Conservation (phyloP, 306 rosid genomes). For the Notholithocarpus densiflorus region DNA sequence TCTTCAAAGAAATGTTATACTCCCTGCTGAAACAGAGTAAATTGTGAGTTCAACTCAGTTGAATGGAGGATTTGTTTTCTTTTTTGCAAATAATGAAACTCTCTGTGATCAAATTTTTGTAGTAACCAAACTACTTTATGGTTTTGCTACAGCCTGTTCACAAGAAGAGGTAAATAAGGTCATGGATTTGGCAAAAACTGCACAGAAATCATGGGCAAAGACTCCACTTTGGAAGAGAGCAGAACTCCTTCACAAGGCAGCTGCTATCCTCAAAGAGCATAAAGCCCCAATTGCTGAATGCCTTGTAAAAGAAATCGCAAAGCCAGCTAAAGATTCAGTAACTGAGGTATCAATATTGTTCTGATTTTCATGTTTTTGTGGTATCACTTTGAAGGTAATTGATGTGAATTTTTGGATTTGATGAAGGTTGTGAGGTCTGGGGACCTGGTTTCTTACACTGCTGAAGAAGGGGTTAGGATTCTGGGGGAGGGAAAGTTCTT, state of each 20-base stretch:
- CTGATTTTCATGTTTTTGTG: background rate
- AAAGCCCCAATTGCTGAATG: slow-evolving; percentile 87
- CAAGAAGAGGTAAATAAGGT: slow-evolving; percentile 94
- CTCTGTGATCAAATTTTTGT: background rate
- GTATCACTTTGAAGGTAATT: slow-evolving; percentile 4
- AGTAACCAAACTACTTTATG: background rate
- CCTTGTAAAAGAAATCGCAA: slow-evolving; percentile 86
- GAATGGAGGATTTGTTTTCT: background rate
- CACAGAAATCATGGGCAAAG: slow-evolving; percentile 93
- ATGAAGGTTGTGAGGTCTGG: slow-evolving; percentile 99
- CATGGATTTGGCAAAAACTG: slow-evolving; percentile 74
- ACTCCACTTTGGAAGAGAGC: slow-evolving; percentile 99
- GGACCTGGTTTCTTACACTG: slow-evolving; percentile 86
- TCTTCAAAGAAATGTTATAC: too few relatives aligned
- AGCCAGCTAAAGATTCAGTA: slow-evolving; percentile 94
- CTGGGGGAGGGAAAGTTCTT: slow-evolving; percentile 96
- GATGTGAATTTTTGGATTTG: background rate
- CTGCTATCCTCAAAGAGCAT: slow-evolving; percentile 87
- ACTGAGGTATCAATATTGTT: slow-evolving; percentile 58
- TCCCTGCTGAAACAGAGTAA: too few relatives aligned
- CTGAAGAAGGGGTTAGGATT: slow-evolving; percentile 94
- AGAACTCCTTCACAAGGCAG: slow-evolving; percentile 95
- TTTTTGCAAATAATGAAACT: background rate
- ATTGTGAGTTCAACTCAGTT: background rate
- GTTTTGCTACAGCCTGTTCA: slow-evolving; percentile 61